phyloP scores from a whole-genome alignment of 257 asterid species.

The Galeopsis tetrahit region DNA sequence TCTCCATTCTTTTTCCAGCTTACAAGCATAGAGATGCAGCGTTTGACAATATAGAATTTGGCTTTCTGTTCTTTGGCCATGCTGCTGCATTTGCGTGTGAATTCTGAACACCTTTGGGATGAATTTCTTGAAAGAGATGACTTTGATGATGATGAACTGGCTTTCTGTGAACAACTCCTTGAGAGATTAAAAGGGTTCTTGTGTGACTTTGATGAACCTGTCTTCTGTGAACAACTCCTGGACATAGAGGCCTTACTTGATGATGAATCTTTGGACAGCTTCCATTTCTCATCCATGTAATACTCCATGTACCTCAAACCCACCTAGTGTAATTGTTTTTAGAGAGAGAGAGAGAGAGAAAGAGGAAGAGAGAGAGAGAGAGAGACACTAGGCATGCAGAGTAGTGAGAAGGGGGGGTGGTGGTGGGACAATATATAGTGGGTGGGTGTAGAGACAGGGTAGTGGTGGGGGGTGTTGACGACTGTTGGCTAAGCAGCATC shows the following conservation, averaged over 20 bases:
- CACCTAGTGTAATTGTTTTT: not conserved
- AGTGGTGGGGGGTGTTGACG: conserved; percentile 51
- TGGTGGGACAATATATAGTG: conserved; percentile 55
- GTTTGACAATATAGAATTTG: conserved; percentile 78
- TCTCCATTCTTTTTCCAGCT: conserved; percentile 76
- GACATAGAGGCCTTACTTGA: conserved; percentile 46
- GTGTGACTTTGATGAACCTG: conserved; percentile 41
- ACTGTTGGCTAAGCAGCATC: conserved; percentile 56
- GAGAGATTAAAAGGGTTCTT: conserved; percentile 54
- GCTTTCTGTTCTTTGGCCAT: conserved; percentile 87
- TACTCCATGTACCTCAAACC: conserved; percentile 50
- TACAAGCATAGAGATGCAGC: conserved; percentile 83
- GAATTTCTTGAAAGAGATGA: conserved; percentile 58
- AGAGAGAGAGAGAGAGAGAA: not conserved
- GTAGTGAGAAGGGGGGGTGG: conserved; percentile 37
- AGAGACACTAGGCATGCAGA: conserved; percentile 26
- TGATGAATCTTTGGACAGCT: conserved; percentile 59
- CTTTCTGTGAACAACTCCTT: conserved; percentile 61
- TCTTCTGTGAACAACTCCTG: conserved; percentile 55
- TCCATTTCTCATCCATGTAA: conserved; percentile 79
- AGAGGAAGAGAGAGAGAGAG: not conserved
- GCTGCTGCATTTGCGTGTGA: conserved; percentile 68
- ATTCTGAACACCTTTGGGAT: conserved; percentile 53
- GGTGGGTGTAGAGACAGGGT: conserved; percentile 35
- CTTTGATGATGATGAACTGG: conserved; percentile 34